phyloP scores from a whole-genome alignment of 345 rosid species.

The Populus davidiana region DNA sequence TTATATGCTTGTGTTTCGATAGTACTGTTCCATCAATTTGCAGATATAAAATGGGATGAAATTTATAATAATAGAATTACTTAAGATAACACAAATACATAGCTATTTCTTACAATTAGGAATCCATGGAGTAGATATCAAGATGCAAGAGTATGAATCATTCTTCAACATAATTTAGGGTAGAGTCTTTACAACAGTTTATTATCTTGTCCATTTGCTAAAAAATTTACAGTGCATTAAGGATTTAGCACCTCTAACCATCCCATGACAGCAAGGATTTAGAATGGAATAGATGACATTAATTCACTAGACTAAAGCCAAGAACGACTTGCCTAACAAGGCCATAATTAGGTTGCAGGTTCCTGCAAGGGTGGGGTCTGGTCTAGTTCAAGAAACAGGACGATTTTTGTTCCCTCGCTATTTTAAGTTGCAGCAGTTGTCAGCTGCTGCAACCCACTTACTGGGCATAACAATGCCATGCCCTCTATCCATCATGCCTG shows the following conservation, averaged over 20 bases:
- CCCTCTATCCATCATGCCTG: slow-evolving; percentile 39
- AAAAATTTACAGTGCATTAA: slow-evolving; percentile 16
- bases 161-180: not conserved
- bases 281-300: slow-evolving; percentile 26
- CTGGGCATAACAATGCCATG: slow-evolving; percentile 60
- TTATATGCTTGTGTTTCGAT: not conserved
- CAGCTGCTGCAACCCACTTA: slow-evolving; percentile 70
- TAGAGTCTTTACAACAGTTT: slow-evolving; percentile 7
- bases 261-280: not conserved
- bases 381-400: slow-evolving; percentile 14
- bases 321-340: slow-evolving; percentile 90
- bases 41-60: not conserved
- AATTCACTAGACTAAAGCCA: slow-evolving; percentile 48
- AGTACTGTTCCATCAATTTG: not conserved
- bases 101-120: not conserved
- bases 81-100: not conserved
- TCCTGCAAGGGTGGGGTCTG: slow-evolving; percentile 19
- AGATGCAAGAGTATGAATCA: slow-evolving; percentile 7
- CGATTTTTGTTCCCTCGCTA: slow-evolving; percentile 30
- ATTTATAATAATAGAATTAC: not conserved
- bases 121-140: not conserved
- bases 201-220: not conserved
- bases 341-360: slow-evolving; percentile 36
- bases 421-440: slow-evolving; percentile 57
- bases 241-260: slow-evolving; percentile 21